These are phyloP conservation scores for Sphaerosporella brunnea DNA, from an alignment of 495 filamentous ascomycete genomes.

Conservation along the genomic window DNA sequence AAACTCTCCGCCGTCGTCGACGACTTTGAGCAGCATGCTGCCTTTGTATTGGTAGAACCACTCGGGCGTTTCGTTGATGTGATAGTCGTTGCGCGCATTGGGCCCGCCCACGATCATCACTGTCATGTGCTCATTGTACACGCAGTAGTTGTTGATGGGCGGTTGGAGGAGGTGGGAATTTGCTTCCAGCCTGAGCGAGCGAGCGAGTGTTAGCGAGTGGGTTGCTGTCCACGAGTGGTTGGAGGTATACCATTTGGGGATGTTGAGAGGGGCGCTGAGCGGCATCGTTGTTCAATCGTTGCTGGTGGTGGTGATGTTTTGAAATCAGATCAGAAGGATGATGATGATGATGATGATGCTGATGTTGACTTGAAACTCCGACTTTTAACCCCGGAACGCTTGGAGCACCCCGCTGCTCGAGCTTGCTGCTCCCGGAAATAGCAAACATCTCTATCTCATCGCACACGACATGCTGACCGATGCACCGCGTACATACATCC, in stretches of 20 bases:
- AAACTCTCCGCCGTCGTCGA: constrained; percentile 47
- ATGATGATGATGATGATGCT: too few species aligned
- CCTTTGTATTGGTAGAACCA: constrained; percentile 97
- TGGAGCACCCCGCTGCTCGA: too few species aligned
- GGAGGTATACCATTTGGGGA: constrained; percentile 88
- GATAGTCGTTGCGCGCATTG: constrained; percentile 92
- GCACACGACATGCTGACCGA: too few species aligned
- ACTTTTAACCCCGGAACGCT: too few species aligned
- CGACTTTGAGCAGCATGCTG: constrained; percentile 82
- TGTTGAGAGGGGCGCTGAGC: constrained; percentile 45
- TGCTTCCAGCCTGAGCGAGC: constrained; percentile 54
- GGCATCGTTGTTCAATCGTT: too few species aligned
- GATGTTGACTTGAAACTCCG: too few species aligned
- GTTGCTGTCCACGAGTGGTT: too few species aligned
- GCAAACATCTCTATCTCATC: too few species aligned
- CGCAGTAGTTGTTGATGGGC: constrained; percentile 92
- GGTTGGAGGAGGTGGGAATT: constrained; percentile 89
- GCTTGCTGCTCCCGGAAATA: too few species aligned
- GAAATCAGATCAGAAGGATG: too few species aligned
- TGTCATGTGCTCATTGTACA: constrained; percentile 65
- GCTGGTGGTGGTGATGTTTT: too few species aligned
- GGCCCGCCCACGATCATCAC: constrained; percentile 94
- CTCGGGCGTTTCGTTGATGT: constrained; percentile 91
- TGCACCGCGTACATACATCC: too few species aligned
- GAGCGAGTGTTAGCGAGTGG: constrained; percentile 9